These are phyloP conservation scores for Rhodotorula paludigena DNA, from an alignment of 768 basidiomycete species.

Conservation along the genomic window DNA sequence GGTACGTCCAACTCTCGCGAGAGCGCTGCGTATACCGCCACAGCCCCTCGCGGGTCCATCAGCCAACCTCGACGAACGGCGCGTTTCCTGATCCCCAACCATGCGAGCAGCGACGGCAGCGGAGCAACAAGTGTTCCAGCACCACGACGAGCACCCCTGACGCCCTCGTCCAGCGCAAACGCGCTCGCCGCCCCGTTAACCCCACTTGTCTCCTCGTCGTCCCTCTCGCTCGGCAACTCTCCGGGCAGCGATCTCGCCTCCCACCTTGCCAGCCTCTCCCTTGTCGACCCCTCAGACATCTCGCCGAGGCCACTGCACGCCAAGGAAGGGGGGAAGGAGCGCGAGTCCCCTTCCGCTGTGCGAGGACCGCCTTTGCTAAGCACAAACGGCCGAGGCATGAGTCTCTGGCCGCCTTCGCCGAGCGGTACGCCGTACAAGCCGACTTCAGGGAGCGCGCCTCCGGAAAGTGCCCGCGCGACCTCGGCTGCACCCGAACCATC, in stretches of 20 bases:
- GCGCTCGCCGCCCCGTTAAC: background rate
- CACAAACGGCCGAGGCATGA: no score
- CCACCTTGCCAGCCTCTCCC: conserved; percentile 9
- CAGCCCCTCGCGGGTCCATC: no score
- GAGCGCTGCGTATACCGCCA: no score
- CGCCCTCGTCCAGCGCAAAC: background rate
- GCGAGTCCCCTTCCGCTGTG: background rate
- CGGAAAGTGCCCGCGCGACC: no score
- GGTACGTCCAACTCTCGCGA: no score
- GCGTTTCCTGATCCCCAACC: background rate
- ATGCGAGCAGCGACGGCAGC: background rate
- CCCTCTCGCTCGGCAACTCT: background rate
- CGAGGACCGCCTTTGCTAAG: no score
- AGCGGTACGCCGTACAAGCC: no score
- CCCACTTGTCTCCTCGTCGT: background rate
- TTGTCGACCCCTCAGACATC: background rate
- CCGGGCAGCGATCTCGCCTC: conserved; percentile 10
- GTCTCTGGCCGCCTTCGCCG: no score
- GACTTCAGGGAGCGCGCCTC: no score
- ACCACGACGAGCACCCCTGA: background rate
- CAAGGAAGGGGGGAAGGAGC: no score
- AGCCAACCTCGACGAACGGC: no score
- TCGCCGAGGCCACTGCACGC: no score
- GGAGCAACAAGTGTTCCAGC: fast-evolving
- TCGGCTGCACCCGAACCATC: background rate